Evolutionary conservation across 2,329 filamentous ascomycete genomes (phyloP).

Genomic region (Neofusicoccum umdonicola): DNA sequence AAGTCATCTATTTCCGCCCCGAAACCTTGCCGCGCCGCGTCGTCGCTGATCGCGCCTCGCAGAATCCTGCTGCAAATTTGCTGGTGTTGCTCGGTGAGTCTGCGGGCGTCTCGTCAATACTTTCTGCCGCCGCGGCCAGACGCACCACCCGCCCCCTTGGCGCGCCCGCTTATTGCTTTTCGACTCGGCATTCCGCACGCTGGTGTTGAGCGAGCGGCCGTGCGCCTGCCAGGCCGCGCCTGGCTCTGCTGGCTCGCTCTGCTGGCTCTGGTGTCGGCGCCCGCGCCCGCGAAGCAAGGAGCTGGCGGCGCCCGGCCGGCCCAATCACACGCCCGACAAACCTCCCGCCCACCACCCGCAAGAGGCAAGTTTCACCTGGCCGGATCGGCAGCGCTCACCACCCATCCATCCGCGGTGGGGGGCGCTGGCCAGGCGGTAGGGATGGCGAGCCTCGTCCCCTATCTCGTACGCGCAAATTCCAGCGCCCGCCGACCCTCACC

Average conservation of each 20-base stretch:
- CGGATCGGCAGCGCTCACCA: constrained; percentile 9
- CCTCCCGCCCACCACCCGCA: constrained; percentile 2
- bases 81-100: constrained; percentile 11
- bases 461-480: constrained; percentile 13
- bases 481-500: neutral
- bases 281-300: neutral
- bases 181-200: constrained; percentile 16
- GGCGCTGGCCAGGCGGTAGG: neutral
- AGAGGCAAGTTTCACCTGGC: constrained; percentile 11
- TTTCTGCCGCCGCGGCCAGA: constrained; percentile 8
- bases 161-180: constrained; percentile 7
- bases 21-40: constrained; percentile 15
- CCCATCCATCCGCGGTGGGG: constrained; percentile 1
- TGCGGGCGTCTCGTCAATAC: constrained; percentile 11
- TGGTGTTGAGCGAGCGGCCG: constrained; percentile 9
- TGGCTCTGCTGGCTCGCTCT: too few relatives aligned
- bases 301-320: neutral
- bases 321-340: constrained; percentile 5
- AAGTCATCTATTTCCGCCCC: constrained; percentile 15
- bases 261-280: too few relatives aligned
- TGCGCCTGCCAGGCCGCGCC: neutral
- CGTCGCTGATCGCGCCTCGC: constrained; percentile 15
- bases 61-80: constrained; percentile 18
- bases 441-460: constrained; percentile 16
- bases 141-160: constrained; percentile 13